Base-by-base conservation (phyloP, 331 rosid species). In the Malus hybrid region DNA sequence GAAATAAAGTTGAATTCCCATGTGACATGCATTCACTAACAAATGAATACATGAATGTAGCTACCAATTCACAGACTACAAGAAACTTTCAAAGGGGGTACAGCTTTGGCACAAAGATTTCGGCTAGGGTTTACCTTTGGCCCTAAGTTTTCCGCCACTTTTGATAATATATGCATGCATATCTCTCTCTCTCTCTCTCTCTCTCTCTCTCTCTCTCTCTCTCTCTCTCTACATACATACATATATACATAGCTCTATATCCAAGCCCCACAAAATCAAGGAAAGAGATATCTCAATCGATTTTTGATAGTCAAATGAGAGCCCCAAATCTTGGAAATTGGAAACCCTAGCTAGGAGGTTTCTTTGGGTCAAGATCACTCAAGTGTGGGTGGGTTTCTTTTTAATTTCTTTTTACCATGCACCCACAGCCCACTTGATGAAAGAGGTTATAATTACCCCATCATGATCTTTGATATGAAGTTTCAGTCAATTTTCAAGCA, bases 181-280 rank as follows among this genome's bases (percentile, higher is more conserved):
- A 1, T 34, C 2, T 34, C 11, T 36, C 11, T 36, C 3, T 36
- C 42, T 34, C 42, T 34, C 42, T 34, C 39, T 34, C 10, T 34
- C 2, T 34, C 10, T 36, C 10, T 36, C 3, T 34, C 42, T 34
- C 42, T 34, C 42, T 34, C 39, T 34, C 10, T 34, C 42, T 34
- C 42, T 34, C 10, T 7, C 10, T 36, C 10, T 7, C 1, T 36
- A 8, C 46, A 42, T 3, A 42, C 46, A 42, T 10, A 42, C 4
- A 42, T 42, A 42, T 10, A 10, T 42, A 42, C 46, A 42, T 42
- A 42, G 46, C 46, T 42, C 46, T 42, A 42, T 42, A 0, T 42
- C 46, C 46, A 76, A 79, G 78, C 92, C 94, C 98, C 96, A 91
- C 97, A 84, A 93, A 88, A 93, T 93, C 98, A 81, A 83, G 83